Evolutionary conservation across 306 rosid species (phyloP), one percentile per base, ranked within the genome.

Genomic region (Lithocarpus polystachyus): DNA sequence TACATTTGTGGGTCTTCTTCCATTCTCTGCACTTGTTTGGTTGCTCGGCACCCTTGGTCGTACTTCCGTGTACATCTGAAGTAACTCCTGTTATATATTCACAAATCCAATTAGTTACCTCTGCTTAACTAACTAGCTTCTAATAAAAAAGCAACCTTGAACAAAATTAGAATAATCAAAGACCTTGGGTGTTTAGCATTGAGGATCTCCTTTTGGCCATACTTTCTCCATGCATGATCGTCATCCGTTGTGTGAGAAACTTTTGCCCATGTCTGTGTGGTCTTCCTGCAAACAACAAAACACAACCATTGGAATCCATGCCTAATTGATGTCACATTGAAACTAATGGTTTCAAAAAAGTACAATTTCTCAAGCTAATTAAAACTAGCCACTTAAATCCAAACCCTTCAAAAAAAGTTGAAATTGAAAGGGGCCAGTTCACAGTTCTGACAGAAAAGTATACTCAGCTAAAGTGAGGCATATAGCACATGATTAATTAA

Each of bases 191-290:
- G 87, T 78, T 84, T 73, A 68, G 92, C 82, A 80, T 90, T 87
- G 4, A 86, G 91, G 85, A 94, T 94, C 11, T 82, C 86, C 86
- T 94, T 94, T 79, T 90, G 98, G 57, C 98, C 98, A 68, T 94
- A 94, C 86, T 94, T 94, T 28, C 98, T 92, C 98, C 98, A 94
- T 1, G 87, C 89, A 73, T 85, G 82, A 4, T 74, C 64, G 28
- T 94, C 98, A 3, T 91, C 97, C 12, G 23, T 62, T 2, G 77
- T 82, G 62, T 71, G 1, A 2, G 85, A 48, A 4, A 81, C 45
- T 10, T 0, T 24, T 29, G 76, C 77, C 79, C 86, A 26, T 79
- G 89, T 59, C 48, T 82, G 77, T 4, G 77, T 83, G n/a, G 71
- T 80, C 87, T 78, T 92, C 68, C 98, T 94, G 91, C 84, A 75